Percentiles rank a stretch among this genome's conserved stretches.
Conservation (phyloP, 2,329 filamentous ascomycete genomes). For the Curvularia sp. region DNA sequence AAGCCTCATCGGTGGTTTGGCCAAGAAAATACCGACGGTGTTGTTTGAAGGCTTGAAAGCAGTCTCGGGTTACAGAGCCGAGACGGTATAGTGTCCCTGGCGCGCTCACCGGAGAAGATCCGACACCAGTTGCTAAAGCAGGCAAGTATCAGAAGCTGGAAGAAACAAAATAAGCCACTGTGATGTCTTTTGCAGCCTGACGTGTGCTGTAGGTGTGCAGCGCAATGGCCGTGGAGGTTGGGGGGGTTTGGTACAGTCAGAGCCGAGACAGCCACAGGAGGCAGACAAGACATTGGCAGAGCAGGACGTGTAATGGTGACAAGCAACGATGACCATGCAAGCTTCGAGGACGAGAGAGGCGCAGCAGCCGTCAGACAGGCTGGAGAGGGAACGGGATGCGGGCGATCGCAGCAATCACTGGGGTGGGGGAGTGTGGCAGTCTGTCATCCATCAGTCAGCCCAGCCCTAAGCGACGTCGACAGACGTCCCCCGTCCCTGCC, state of each 20-base stretch:
- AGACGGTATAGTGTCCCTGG: not conserved
- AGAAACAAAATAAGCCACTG: not conserved
- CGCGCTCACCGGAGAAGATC: not conserved
- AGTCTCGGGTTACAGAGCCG: not conserved
- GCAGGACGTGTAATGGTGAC: not conserved
- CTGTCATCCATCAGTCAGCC: conserved; percentile 2
- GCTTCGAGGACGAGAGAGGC: not conserved
- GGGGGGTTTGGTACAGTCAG: not conserved
- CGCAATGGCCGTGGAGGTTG: not conserved
- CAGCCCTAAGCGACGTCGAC: not conserved
- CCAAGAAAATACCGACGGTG: conserved; percentile 2
- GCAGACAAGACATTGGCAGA: not conserved
- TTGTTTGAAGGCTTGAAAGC: not conserved
- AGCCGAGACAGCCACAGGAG: not conserved
- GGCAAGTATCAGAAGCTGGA: not conserved
- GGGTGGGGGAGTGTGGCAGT: too few relatives aligned
- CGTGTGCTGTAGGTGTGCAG: not conserved
- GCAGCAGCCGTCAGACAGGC: not conserved
- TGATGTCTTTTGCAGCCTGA: not conserved
- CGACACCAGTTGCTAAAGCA: not conserved
- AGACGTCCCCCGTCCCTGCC: not conserved
- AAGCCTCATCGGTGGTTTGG: not conserved
- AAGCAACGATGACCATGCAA: too few relatives aligned
- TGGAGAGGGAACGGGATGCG: not conserved
- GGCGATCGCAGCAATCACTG: too few relatives aligned